Conservation (phyloP, 441 rosid species). For the Rhodomyrtus psidioides region DNA sequence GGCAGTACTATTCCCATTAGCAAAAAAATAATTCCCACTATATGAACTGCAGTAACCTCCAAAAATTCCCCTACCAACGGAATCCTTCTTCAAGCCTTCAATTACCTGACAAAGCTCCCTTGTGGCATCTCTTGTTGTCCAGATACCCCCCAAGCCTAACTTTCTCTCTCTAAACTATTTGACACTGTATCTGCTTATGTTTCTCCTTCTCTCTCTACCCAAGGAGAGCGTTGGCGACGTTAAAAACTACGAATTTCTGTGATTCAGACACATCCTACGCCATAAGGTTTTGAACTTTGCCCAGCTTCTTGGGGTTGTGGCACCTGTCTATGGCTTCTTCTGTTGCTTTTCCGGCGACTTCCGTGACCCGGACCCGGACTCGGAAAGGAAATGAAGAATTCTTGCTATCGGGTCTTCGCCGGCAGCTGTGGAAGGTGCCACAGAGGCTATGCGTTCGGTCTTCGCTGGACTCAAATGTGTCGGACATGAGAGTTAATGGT, state of each 20-base stretch:
- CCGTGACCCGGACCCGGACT: slow-evolving; percentile 33
- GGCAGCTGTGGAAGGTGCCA: slow-evolving; percentile 26
- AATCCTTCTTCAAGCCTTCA: not conserved
- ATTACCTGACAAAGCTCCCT: slow-evolving; percentile 16
- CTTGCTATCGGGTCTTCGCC: slow-evolving; percentile 1
- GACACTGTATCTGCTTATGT: not conserved
- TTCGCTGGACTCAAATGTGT: slow-evolving; percentile 68
- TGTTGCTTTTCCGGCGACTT: slow-evolving; percentile 54
- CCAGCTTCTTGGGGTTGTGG: not conserved
- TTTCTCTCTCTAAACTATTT: not conserved
- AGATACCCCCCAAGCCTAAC: slow-evolving; percentile 15
- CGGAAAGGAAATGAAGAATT: not conserved
- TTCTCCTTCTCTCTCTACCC: not conserved
- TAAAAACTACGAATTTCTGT: not conserved
- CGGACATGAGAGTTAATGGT: slow-evolving; percentile 97
- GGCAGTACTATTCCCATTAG: not conserved
- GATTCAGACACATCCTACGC: not conserved
- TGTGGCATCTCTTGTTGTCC: slow-evolving; percentile 25
- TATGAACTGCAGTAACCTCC: not conserved
- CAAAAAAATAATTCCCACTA: not conserved
- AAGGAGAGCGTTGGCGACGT: not conserved
- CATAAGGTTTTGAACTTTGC: not conserved
- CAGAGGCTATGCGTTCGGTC: slow-evolving; percentile 44
- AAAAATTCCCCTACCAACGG: not conserved
- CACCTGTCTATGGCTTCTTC: slow-evolving; percentile 52